Evolutionary conservation across 2,329 filamentous ascomycete species (phyloP).

Genomic region (Fusarium nygamai): DNA sequence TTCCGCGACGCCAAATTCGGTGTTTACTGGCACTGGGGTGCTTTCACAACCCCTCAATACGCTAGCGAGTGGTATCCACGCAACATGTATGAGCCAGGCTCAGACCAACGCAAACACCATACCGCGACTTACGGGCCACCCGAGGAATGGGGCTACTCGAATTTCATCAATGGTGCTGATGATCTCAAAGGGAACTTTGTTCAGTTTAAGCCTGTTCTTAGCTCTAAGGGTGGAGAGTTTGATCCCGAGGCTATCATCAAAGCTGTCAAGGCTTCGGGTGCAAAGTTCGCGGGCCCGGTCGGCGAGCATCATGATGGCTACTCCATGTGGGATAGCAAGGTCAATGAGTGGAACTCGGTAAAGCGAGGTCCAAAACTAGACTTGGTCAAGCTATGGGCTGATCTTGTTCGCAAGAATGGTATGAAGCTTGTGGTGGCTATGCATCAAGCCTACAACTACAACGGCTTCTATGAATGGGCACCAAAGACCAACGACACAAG

Average conservation of each 20-base stretch:
- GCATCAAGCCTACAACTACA: slow-evolving; percentile 25
- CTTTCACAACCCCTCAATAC: slow-evolving; percentile 16
- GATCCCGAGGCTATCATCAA: slow-evolving; percentile 11
- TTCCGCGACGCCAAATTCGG: slow-evolving; percentile 23
- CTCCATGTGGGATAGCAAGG: slow-evolving; percentile 22
- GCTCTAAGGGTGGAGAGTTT: background rate
- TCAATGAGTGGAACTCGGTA: slow-evolving; percentile 21
- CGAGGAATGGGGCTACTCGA: slow-evolving; percentile 15
- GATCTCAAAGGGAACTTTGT: slow-evolving; percentile 10
- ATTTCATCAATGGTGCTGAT: slow-evolving; percentile 6
- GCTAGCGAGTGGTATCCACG: slow-evolving; percentile 24
- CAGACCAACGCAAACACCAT: slow-evolving; percentile 4
- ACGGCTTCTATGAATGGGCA: slow-evolving; percentile 13
- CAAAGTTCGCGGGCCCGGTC: slow-evolving; percentile 13
- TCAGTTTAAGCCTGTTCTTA: slow-evolving; percentile 6
- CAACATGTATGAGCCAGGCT: slow-evolving; percentile 19
- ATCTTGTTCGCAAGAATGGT: background rate
- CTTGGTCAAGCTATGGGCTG: slow-evolving; percentile 8
- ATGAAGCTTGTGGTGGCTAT: slow-evolving; percentile 23
- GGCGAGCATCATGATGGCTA: slow-evolving; percentile 20
- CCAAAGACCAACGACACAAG: slow-evolving; percentile 9
- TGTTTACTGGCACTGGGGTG: slow-evolving; percentile 27
- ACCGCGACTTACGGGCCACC: slow-evolving; percentile 3
- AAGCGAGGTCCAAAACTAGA: slow-evolving; percentile 7
- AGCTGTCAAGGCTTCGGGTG: slow-evolving; percentile 6